Evolutionary conservation across 2,329 filamentous ascomycete genomes (phyloP), one percentile per base, ranked within the genome.

Genomic region (Cladosporium sp.): DNA sequence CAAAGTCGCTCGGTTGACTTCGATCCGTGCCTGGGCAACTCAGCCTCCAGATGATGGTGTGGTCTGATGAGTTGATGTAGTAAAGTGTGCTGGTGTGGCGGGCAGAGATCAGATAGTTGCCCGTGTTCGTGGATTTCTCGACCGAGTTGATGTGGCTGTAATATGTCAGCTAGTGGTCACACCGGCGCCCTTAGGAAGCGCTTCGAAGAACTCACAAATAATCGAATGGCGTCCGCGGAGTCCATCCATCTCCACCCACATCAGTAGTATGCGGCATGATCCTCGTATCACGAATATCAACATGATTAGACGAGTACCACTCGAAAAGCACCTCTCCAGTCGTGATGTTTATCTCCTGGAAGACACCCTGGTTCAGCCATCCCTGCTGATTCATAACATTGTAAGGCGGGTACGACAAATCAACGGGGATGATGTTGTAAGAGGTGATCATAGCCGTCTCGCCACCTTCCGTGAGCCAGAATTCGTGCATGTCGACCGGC

Each of bases 271-370:
- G 68, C 7, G 75, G 72, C 50, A 65, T 65, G 44, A 76, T 75
- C 24, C 60, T 51, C n/a, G 60, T 65, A 74, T 76, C 76, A 39
- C 74, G 70, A 1, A 77, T 78, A 17, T 73, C 68, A 19, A 82
- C 71, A 65, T 83, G 77, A 44, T 83, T 78, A 1, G 82, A 67
- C 59, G 77, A 78, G 40, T 72, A 74, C 82, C 81, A 84, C 60
- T 83, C 80, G 60, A 83, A 84, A 12, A 83, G 62, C 1, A 84
- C 68, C 25, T 78, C 70, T 3, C 80, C 79, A 4, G 77, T 80
- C 25, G 75, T 70, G 32, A 80, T 77, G 58, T 82, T 74, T 36
- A 81, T 58, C 28, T 65, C 64, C 36, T 67, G 65, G 44, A 67
- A 67, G 15, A 63, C 56, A 17, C 59, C 60, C 20, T 56, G 45